Evolutionary conservation across 176 grass and related monocot genomes (phyloP).

Genomic region (Sorghum bicolor): DNA sequence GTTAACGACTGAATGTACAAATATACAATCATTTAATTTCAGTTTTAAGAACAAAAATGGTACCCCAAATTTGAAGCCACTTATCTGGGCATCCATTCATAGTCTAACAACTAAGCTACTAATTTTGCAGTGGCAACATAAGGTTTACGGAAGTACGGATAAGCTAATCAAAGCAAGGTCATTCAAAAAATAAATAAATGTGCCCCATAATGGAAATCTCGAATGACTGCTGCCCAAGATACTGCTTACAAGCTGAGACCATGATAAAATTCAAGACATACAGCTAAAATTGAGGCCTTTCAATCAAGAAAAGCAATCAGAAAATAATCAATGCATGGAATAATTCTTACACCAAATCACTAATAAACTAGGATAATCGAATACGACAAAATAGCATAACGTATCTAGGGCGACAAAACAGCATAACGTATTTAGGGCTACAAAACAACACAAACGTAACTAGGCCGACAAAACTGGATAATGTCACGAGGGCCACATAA

Average conservation of each 20-base stretch:
- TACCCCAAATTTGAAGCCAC: not conserved
- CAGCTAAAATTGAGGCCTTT: not conserved
- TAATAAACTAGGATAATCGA: not conserved
- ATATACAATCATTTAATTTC: not conserved
- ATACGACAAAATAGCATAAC: not conserved
- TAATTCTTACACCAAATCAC: conserved; percentile 8
- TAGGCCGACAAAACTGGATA: not conserved
- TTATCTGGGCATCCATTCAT: not conserved
- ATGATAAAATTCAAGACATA: not conserved
- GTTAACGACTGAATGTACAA: not conserved
- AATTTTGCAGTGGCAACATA: not conserved
- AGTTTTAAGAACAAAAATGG: not conserved
- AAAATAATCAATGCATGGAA: not conserved
- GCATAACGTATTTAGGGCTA: not conserved
- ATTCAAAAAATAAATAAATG: conserved; percentile 1
- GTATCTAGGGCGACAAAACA: not conserved
- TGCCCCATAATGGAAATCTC: not conserved
- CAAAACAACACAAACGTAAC: not conserved
- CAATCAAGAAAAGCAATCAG: not conserved
- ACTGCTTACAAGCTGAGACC: not conserved
- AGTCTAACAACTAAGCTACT: not conserved
- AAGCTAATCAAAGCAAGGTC: not conserved
- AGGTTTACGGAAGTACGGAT: not conserved
- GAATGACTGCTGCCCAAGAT: not conserved
- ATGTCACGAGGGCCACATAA: not conserved